Conservation (phyloP, 73 alveolate genomes). For the Loxodes magnus region DNA sequence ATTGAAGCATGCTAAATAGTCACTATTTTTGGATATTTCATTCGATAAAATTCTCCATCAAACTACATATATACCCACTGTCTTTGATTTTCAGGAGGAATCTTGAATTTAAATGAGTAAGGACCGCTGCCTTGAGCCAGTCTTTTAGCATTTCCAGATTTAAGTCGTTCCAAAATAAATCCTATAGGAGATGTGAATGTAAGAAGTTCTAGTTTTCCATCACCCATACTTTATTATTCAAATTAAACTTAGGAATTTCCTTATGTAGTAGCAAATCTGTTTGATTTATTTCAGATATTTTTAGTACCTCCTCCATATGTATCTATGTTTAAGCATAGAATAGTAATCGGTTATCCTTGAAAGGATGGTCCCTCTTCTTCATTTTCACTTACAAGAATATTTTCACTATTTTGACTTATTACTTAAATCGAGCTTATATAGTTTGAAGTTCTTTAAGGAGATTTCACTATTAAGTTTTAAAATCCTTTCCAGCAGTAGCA, state of each 20-base stretch:
- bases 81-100: slow-evolving; percentile 12
- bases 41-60: slow-evolving; percentile 65
- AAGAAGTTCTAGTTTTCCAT: slow-evolving; percentile 59
- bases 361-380: slow-evolving; percentile 11
- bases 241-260: no score
- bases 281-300: slow-evolving; percentile 56
- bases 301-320: slow-evolving; percentile 82
- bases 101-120: slow-evolving; percentile 34
- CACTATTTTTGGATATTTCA: no score
- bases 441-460: slow-evolving; percentile 4
- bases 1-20: no score
- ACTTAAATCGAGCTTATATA: slow-evolving; percentile 9
- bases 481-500: slow-evolving; percentile 82
- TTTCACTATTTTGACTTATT: neutral
- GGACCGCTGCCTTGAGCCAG: slow-evolving; percentile 59
- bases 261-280: slow-evolving; percentile 17
- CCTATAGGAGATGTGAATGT: slow-evolving; percentile 29
- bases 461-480: slow-evolving; percentile 63
- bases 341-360: slow-evolving; percentile 61
- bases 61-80: slow-evolving; percentile 29
- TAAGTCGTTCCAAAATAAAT: slow-evolving; percentile 30
- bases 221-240: slow-evolving; percentile 30
- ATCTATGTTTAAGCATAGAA: slow-evolving; percentile 60
- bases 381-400: neutral
- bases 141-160: slow-evolving; percentile 35